Conservation (phyloP, 352 stramenopile genomes). For the Bremia lactucae region DNA sequence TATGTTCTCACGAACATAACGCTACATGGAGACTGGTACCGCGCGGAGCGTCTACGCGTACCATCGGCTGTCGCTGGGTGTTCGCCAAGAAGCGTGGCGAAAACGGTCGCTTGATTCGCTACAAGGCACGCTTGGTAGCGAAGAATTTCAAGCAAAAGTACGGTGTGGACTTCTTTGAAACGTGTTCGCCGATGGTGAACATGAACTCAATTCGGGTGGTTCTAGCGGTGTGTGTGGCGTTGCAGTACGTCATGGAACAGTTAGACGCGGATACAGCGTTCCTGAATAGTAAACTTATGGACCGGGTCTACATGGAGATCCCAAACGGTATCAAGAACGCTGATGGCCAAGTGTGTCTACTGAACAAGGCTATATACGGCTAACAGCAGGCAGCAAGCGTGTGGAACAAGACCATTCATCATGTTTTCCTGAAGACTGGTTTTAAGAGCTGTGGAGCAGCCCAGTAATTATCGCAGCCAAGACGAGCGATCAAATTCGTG, state of each 20-base stretch:
- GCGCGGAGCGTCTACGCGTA: too few relatives aligned
- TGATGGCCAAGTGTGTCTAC: not conserved
- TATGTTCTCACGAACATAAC: constrained; percentile 3
- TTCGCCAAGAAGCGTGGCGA: not conserved
- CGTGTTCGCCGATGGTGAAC: not conserved
- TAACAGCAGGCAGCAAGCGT: not conserved
- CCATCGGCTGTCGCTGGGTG: not conserved
- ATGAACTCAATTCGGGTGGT: not conserved
- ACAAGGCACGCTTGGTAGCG: not conserved
- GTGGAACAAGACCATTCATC: not conserved
- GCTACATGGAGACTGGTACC: not conserved
- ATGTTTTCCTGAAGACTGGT: not conserved
- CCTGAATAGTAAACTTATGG: not conserved
- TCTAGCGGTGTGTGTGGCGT: not conserved
- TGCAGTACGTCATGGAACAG: not conserved
- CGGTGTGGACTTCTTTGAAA: not conserved
- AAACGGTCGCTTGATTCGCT: not conserved
- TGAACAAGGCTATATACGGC: not conserved
- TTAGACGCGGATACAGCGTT: not conserved
- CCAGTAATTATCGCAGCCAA: not conserved
- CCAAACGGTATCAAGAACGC: not conserved
- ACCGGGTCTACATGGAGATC: not conserved
- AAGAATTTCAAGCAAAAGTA: not conserved
- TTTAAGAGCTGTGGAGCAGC: not conserved
- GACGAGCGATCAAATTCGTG: not conserved